Evolutionary conservation across 805 yeast species (phyloP).

Genomic region (Kurtzmaniella cleridarum): DNA sequence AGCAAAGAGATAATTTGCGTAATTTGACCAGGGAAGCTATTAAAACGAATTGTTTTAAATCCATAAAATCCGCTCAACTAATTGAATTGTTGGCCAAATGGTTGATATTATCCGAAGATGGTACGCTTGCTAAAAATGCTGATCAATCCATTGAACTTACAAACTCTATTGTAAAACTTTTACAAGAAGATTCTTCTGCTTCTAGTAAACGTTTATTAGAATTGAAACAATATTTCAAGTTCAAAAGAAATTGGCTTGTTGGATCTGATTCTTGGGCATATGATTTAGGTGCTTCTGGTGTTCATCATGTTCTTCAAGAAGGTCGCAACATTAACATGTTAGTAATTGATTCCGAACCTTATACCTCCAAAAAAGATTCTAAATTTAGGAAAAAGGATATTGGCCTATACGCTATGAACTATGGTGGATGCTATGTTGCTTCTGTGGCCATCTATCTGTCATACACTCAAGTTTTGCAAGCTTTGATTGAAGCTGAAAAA

Average conservation of each 20-base stretch:
- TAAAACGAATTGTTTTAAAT: slow-evolving; percentile 38
- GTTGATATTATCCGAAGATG: slow-evolving; percentile 49
- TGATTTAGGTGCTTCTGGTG: slow-evolving; percentile 87
- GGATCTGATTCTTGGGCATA: slow-evolving; percentile 96
- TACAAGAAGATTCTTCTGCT: slow-evolving; percentile 34
- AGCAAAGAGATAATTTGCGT: slow-evolving; percentile 43
- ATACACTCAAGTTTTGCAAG: slow-evolving; percentile 86
- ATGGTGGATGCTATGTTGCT: slow-evolving; percentile 84
- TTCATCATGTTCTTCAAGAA: slow-evolving; percentile 75
- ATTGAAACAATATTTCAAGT: slow-evolving; percentile 39
- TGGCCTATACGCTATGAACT: slow-evolving; percentile 92
- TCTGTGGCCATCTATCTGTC: slow-evolving; percentile 92
- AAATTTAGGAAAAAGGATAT: slow-evolving; percentile 77
- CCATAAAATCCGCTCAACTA: slow-evolving; percentile 42
- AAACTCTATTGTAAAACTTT: slow-evolving; percentile 29
- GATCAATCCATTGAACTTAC: slow-evolving; percentile 17
- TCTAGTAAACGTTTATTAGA: slow-evolving; percentile 43
- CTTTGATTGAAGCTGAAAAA: slow-evolving; percentile 83
- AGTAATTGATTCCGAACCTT: slow-evolving; percentile 82
- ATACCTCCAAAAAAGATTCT: slow-evolving; percentile 31
- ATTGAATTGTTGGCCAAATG: slow-evolving; percentile 62
- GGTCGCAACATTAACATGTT: slow-evolving; percentile 77
- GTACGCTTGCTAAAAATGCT: slow-evolving; percentile 12
- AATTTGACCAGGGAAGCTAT: slow-evolving; percentile 42
- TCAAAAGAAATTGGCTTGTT: slow-evolving; percentile 69